Base-by-base conservation (phyloP, 495 filamentous ascomycete species). In the Neurospora sp. region DNA sequence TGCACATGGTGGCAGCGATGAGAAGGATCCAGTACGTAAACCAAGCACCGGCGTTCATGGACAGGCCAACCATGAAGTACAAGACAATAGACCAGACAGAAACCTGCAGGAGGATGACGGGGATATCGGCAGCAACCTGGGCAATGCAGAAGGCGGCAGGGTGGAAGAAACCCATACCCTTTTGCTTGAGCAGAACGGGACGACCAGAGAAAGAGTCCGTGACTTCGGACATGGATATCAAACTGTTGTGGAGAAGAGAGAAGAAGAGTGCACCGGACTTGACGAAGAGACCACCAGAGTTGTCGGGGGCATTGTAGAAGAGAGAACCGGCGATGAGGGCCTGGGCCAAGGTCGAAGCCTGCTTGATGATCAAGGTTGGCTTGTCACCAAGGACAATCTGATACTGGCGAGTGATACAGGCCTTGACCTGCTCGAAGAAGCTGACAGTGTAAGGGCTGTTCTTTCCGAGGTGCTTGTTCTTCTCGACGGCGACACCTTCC, bases 141-240 rank as follows among this genome's bases (percentile, higher is more conserved):
- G 91, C 93, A 66, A 96, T 84, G 18, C 90, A 91, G 74, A 89
- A 93, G 53, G 93, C 92, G 3, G 92, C 87, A 9, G 93, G 93
- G 12, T 92, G 89, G 76, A 94, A 94, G 79, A 95, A 93, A 4
- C 89, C 90, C 77, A 93, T 94, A 71, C 86, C 88, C 79, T 93
- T 93, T 78, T 97, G 93, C 79, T 96, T 96, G 75, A 92, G 81
- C 46, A 97, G 80, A 48, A 96, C 92, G 1, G 93, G 92, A 37
- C 91, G 86, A 31, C 87, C 88, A 18, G 82, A 76, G 77, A 94
- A 96, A 1, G 90, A 87, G n/a, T 88, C 80, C 2, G 89, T 92
- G 48, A 94, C 84, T 73, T 97, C 93, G 35, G 91, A 89, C 69
- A 96, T 82, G n/a, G 93, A 90, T 59, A 94, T 85, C 16, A 96